Evolutionary conservation across 2,329 filamentous ascomycete genomes (phyloP), one percentile per base, ranked within the genome.

Genomic region (Fusarium avenaceum): DNA sequence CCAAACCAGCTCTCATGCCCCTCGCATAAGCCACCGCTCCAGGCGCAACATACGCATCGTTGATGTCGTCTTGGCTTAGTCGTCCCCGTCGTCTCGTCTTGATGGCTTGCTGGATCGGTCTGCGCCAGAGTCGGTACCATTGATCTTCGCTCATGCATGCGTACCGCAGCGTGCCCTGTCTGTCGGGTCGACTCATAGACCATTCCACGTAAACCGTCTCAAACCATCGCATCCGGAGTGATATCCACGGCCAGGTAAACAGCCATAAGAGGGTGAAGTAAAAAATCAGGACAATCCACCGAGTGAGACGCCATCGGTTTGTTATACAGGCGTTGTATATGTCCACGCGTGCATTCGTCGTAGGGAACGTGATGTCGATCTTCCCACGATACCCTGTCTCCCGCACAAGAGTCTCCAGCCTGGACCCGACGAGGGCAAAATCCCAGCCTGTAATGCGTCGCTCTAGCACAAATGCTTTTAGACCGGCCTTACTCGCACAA

Each of bases 181-280:
- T 65, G 22, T 69, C 67, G 11, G 63, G 52, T 0, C 67, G 65
- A 59, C 77, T 78, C 58, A 79, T 57, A 15, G 72, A 70, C 89
- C 90, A 94, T 33, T 89, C 82, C 1, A 86, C 84, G 22, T 82
- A 80, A 4, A 87, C 84, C 4, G 92, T 88, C 66, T 90, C 85
- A 79, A 89, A 94, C 48, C 86, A 83, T 74, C 86, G 88, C 2
- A 91, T 94, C 19, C 85, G 79, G 74, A 92, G 84, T 78, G 87
- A 89, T 14, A 94, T 82, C 57, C 86, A 85, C 0, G 91, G 91
- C 91, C 91, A 94, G 4, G 86, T 81, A 69, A 94, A 82, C 57
- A 94, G 73, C 84, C 91, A 91, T 14, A 91, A 77, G 62, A 93
- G 87, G 0, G 88, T 88, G 7, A 92, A 76, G 74, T 87, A 88